Percentiles rank a stretch among this genome's conserved stretches.
phyloP scores from a whole-genome alignment of 306 rosid species.

The Ceratonia siliqua region DNA sequence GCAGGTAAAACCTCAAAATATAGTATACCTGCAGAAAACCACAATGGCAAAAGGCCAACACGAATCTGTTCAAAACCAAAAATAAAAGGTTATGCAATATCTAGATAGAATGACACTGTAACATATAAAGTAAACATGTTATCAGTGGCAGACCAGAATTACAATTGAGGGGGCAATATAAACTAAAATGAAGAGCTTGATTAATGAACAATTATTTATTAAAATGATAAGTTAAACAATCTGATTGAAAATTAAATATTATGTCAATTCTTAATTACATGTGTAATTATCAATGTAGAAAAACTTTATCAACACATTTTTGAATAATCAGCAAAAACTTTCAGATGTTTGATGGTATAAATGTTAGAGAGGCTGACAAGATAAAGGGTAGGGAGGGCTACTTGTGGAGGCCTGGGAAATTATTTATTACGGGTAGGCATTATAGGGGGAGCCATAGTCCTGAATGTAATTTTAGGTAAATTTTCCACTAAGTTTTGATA shows the following conservation, averaged over 20 bases:
- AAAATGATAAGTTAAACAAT: slow-evolving; percentile 15
- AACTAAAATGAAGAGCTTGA: slow-evolving; percentile 14
- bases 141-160: not conserved
- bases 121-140: slow-evolving; percentile 5
- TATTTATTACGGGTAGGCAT: not conserved
- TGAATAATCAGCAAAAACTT: not conserved
- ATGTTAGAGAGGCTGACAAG: not conserved
- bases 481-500: not conserved
- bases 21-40: slow-evolving; percentile 75
- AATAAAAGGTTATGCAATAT: slow-evolving; percentile 15
- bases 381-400: not conserved
- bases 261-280: slow-evolving; percentile 9
- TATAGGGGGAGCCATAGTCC: not conserved
- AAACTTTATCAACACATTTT: not conserved
- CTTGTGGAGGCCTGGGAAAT: not conserved
- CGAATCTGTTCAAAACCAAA: slow-evolving; percentile 58
- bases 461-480: not conserved
- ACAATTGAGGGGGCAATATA: not conserved
- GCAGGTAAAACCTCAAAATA: slow-evolving; percentile 28
- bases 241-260: not conserved
- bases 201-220: slow-evolving; percentile 20
- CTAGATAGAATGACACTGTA: slow-evolving; percentile 28
- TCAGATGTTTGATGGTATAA: not conserved
- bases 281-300: not conserved
- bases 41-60: slow-evolving; percentile 72